These are phyloP conservation scores for Lomentospora prolificans DNA, from an alignment of 2,329 filamentous ascomycete genomes.

Conservation along the genomic window DNA sequence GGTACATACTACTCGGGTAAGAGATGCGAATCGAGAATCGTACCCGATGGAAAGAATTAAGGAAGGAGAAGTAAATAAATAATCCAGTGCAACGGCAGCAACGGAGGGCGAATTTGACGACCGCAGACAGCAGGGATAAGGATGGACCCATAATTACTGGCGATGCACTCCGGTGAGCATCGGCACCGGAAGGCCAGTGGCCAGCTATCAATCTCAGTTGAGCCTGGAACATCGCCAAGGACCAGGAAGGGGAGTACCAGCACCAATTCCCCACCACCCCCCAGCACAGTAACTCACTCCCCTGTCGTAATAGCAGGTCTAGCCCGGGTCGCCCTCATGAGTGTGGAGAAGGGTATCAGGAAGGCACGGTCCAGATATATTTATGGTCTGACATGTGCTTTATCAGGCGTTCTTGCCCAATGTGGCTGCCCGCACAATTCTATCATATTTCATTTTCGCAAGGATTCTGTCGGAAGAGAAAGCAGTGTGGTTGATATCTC, in stretches of 20 bases:
- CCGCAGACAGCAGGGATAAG: too few species aligned
- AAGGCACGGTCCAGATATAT: not conserved
- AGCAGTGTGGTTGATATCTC: too few species aligned
- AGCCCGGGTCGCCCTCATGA: too few species aligned
- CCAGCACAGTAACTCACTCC: not conserved
- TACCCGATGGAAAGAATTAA: too few species aligned
- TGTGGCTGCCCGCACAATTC: not conserved
- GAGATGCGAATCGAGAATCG: too few species aligned
- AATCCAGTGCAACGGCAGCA: too few species aligned
- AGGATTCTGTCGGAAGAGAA: not conserved
- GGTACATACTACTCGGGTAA: too few species aligned
- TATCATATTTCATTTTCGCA: not conserved
- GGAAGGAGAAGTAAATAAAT: too few species aligned
- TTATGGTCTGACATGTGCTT: conserved; percentile 2
- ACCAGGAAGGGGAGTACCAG: too few species aligned
- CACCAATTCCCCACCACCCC: not conserved
- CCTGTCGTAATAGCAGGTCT: too few species aligned
- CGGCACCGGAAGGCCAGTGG: not conserved
- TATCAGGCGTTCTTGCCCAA: not conserved
- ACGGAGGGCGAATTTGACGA: too few species aligned
- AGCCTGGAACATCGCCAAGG: not conserved
- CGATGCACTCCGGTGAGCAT: not conserved
- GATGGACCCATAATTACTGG: not conserved
- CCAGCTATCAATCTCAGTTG: not conserved
- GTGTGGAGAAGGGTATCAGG: not conserved